phyloP scores from a whole-genome alignment of 2,329 filamentous ascomycete species.

The Aspergillus fischeri region DNA sequence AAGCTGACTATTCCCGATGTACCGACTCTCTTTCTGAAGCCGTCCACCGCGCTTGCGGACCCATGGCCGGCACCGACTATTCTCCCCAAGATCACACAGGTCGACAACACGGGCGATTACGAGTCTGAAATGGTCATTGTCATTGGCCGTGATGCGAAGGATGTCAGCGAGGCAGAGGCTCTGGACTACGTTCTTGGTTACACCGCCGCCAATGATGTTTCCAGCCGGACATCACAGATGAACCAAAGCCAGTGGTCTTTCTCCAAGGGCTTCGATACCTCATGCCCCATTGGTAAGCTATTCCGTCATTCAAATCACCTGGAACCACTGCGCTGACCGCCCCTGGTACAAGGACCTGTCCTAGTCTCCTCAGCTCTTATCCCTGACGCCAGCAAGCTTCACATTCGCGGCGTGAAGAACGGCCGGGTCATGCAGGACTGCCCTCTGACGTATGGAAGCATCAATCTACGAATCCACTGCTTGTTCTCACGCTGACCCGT shows the following conservation, averaged over 20 bases:
- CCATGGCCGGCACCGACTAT: conserved; percentile 50
- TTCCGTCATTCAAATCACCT: background rate
- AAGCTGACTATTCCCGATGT: conserved; percentile 50
- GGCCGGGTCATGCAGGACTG: conserved; percentile 50
- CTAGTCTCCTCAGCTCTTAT: conserved; percentile 42
- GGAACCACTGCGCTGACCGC: background rate
- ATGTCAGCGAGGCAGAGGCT: conserved; percentile 55
- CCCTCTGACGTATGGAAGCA: conserved; percentile 33
- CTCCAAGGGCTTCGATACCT: conserved; percentile 57
- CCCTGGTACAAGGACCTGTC: conserved; percentile 39
- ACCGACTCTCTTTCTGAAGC: conserved; percentile 59
- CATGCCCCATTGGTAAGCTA: conserved; percentile 48
- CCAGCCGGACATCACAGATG: conserved; percentile 54
- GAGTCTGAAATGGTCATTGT: conserved; percentile 58
- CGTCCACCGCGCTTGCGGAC: conserved; percentile 50
- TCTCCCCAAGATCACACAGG: conserved; percentile 52
- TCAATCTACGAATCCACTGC: background rate
- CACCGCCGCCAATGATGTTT: conserved; percentile 61
- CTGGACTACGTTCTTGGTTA: conserved; percentile 61
- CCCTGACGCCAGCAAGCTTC: conserved; percentile 30
- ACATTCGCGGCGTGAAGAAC: conserved; percentile 43
- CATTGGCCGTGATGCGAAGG: conserved; percentile 50
- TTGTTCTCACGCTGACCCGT: conserved; percentile 5
- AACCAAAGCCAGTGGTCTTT: conserved; percentile 54
- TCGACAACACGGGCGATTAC: conserved; percentile 55